Percentiles rank a stretch among this genome's conserved stretches.
phyloP scores from a whole-genome alignment of 2,329 filamentous ascomycete species.

The Xylaria sp. region DNA sequence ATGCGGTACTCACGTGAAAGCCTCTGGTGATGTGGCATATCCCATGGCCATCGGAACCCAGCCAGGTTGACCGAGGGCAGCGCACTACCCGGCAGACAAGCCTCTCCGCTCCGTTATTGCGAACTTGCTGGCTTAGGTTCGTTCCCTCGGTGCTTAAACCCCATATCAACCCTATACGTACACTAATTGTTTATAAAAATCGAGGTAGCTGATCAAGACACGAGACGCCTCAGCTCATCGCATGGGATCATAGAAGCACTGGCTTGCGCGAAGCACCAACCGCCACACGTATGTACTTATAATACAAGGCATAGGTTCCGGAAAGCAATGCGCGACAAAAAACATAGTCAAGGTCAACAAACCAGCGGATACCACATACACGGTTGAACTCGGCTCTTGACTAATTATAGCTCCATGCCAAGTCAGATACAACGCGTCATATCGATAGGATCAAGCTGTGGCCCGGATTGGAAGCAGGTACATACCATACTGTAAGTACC shows the following conservation, averaged over 20 bases:
- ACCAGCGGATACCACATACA: background rate
- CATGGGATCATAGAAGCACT: background rate
- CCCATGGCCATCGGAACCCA: too few relatives aligned
- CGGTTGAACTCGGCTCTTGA: background rate
- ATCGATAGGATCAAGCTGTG: too few relatives aligned
- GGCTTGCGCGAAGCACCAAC: background rate
- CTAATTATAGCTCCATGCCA: background rate
- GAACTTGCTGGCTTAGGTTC: background rate
- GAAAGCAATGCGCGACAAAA: background rate
- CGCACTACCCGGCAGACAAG: background rate
- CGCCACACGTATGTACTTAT: background rate
- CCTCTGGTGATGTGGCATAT: background rate
- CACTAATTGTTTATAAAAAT: too few relatives aligned
- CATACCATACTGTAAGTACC: too few relatives aligned
- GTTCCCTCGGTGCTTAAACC: background rate
- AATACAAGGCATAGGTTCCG: too few relatives aligned
- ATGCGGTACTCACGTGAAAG: background rate
- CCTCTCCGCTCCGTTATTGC: background rate
- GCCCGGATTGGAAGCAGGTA: too few relatives aligned
- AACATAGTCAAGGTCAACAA: background rate
- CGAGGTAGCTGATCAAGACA: background rate
- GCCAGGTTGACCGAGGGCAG: background rate
- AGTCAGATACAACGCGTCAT: background rate
- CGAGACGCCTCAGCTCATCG: too few relatives aligned
- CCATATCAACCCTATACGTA: too few relatives aligned